Evolutionary conservation across 2,329 filamentous ascomycete species (phyloP).

Genomic region (Aureobasidium sp.): DNA sequence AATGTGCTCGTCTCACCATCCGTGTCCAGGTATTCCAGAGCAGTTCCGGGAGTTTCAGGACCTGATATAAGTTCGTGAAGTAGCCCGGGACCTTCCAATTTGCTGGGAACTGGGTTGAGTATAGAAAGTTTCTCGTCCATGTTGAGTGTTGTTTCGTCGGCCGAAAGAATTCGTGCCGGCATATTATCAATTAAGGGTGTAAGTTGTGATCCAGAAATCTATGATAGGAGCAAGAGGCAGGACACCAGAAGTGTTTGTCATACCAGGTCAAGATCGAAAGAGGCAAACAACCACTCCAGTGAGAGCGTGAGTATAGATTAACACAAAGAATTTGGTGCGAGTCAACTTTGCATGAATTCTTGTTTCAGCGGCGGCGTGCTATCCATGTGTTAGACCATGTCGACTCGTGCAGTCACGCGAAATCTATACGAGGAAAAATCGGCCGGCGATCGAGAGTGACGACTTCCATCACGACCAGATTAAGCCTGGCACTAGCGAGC

Average conservation of each 20-base stretch:
- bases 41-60: slow-evolving; percentile 33
- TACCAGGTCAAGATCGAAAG: not conserved
- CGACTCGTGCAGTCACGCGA: slow-evolving; percentile 5
- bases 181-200: slow-evolving; percentile 9
- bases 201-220: not conserved
- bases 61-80: slow-evolving; percentile 56
- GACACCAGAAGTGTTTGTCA: not conserved
- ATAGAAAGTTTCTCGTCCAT: slow-evolving; percentile 40
- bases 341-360: not conserved
- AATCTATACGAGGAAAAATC: slow-evolving; percentile 4
- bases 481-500: slow-evolving; percentile 3
- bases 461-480: slow-evolving; percentile 6
- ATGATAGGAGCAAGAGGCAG: not conserved
- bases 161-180: slow-evolving; percentile 4
- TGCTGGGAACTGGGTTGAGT: slow-evolving; percentile 47
- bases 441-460: slow-evolving; percentile 1
- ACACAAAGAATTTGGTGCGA: not conserved
- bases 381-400: slow-evolving; percentile 1
- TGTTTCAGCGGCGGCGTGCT: not conserved
- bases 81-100: slow-evolving; percentile 46
- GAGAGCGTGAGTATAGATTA: not conserved
- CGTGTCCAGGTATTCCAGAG: slow-evolving; percentile 56
- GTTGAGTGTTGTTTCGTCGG: slow-evolving; percentile 3
- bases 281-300: not conserved
- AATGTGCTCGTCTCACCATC: slow-evolving; percentile 41